phyloP scores from a whole-genome alignment of 805 yeast genomes.

The Sungouiella blattae region DNA sequence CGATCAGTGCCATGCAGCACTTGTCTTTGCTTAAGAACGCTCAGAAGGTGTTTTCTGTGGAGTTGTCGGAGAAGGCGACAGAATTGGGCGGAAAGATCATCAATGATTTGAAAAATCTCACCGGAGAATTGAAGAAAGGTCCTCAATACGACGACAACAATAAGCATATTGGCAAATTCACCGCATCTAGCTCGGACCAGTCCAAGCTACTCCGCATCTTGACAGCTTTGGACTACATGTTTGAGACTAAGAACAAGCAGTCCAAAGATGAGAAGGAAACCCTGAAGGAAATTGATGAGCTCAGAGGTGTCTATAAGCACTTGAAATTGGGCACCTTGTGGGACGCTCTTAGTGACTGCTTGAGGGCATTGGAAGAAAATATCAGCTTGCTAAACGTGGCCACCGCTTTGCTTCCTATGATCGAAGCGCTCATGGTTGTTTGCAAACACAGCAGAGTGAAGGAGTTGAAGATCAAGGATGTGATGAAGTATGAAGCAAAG shows the following conservation, averaged over 20 bases:
- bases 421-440: constrained; percentile 94
- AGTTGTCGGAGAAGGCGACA: constrained; percentile 63
- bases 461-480: constrained; percentile 53
- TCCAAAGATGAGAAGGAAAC: constrained; percentile 15
- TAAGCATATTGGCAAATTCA: constrained; percentile 60
- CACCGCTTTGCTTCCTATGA: constrained; percentile 76
- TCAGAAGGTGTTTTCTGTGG: constrained; percentile 60
- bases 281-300: constrained; percentile 23
- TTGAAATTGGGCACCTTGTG: constrained; percentile 76
- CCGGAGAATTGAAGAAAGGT: constrained; percentile 36
- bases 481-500: constrained; percentile 56
- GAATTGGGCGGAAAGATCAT: constrained; percentile 53
- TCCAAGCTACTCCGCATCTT: constrained; percentile 81
- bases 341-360: constrained; percentile 77
- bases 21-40: constrained; percentile 60
- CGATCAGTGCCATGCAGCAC: constrained; percentile 76
- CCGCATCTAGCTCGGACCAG: constrained; percentile 80
- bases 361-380: constrained; percentile 59
- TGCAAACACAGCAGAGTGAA: constrained; percentile 77
- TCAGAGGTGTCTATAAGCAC: constrained; percentile 60
- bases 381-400: constrained; percentile 54
- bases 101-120: constrained; percentile 49
- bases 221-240: constrained; percentile 83
- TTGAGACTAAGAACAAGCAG: constrained; percentile 40
- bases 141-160: constrained; percentile 36